Conservation (phyloP, 2,329 filamentous ascomycete genomes). For the Aspergillus spinulosporus region DNA sequence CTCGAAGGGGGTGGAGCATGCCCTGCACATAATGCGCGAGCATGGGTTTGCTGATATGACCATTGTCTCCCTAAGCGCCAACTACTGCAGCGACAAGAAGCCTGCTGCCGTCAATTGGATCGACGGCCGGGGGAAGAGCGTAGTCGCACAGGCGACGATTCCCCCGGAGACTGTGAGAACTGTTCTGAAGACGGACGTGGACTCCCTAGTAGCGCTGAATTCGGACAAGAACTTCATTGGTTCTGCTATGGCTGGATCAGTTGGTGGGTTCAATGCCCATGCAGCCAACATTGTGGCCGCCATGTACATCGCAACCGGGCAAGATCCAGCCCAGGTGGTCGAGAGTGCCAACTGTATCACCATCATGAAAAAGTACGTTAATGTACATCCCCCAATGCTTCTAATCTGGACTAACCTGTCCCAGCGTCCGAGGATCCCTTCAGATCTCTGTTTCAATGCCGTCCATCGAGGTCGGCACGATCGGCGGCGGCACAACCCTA, state of each 20-base stretch:
- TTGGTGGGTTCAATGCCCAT: slow-evolving; percentile 97
- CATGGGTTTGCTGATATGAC: slow-evolving; percentile 97
- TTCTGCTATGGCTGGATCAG: slow-evolving; percentile 91
- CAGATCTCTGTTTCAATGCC: slow-evolving; percentile 99
- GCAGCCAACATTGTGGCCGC: slow-evolving; percentile 96
- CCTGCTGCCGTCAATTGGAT: slow-evolving; percentile 98
- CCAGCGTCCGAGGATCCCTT: slow-evolving; percentile 79
- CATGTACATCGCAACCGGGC: slow-evolving; percentile 91
- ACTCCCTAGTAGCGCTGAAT: slow-evolving; percentile 90
- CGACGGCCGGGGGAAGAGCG: slow-evolving; percentile 92
- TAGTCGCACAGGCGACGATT: slow-evolving; percentile 96
- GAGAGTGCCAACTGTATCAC: slow-evolving; percentile 98
- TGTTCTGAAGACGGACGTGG: slow-evolving; percentile 90
- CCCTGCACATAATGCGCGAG: slow-evolving; percentile 79
- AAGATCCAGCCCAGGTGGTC: slow-evolving; percentile 96
- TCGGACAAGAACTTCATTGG: slow-evolving; percentile 94
- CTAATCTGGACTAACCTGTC: not conserved
- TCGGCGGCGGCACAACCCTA: slow-evolving; percentile 93
- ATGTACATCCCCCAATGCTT: not conserved
- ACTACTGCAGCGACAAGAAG: slow-evolving; percentile 99
- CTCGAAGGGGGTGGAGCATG: slow-evolving; percentile 96
- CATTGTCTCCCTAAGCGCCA: slow-evolving; percentile 90
- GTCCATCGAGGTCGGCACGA: slow-evolving; percentile 93
- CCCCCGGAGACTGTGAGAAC: slow-evolving; percentile 80
- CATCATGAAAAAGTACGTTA: slow-evolving; percentile 95